These are phyloP conservation scores for Tuber umbilicatum DNA, from an alignment of 495 filamentous ascomycete genomes.

Conservation along the genomic window DNA sequence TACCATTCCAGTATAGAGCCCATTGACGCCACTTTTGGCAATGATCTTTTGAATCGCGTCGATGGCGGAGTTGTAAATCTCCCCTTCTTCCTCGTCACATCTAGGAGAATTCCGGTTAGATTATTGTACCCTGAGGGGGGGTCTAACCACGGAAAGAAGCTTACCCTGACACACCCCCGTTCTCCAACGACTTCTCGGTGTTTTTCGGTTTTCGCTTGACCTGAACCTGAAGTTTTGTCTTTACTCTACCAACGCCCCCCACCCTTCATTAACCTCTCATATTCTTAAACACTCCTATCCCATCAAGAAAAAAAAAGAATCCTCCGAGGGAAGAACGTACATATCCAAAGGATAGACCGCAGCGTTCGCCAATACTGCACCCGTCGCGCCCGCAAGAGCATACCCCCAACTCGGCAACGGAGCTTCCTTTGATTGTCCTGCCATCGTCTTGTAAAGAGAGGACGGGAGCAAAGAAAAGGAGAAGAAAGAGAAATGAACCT, in stretches of 20 bases:
- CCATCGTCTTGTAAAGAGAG: not conserved
- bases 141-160: conserved; percentile 6
- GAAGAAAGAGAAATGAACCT: not conserved
- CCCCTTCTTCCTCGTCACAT: conserved; percentile 18
- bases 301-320: not conserved
- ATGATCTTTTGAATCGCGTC: conserved; percentile 85
- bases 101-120: not conserved
- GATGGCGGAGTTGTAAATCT: conserved; percentile 66
- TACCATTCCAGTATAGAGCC: conserved; percentile 82
- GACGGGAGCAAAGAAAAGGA: not conserved
- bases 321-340: conserved; percentile 50
- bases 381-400: conserved; percentile 86
- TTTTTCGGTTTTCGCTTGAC: conserved; percentile 56
- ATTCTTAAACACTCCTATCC: not conserved
- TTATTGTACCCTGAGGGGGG: conserved; percentile 5
- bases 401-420: conserved; percentile 85
- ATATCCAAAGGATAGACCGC: conserved; percentile 96
- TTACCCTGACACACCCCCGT: not conserved
- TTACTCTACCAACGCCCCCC: conserved; percentile 56
- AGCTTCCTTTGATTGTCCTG: conserved; percentile 63
- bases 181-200: conserved; percentile 25
- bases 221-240: conserved; percentile 95
- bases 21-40: conserved; percentile 68
- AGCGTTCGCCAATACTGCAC: conserved; percentile 90
- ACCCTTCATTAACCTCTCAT: not conserved